A percentile compares a stretch with the other conserved stretches of the same genome.
Conservation (phyloP, 192 early-diverging fungal genomes). For the Pecoramyces ruminantium region DNA sequence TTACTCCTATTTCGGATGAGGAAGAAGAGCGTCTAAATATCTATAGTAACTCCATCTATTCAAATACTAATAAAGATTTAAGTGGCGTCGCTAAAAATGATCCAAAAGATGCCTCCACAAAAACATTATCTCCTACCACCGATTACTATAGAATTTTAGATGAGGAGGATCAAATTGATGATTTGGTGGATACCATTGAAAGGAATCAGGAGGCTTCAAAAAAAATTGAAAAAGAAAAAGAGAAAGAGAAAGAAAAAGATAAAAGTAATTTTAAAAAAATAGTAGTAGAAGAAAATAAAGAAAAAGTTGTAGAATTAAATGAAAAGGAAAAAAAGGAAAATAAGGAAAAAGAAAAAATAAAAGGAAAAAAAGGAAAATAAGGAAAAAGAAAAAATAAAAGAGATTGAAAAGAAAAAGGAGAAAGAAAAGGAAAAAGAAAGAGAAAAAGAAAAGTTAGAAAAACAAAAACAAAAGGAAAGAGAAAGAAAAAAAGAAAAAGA, state of each 20-base stretch:
- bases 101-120: not conserved
- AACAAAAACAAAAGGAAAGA: too few relatives aligned
- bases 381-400: not conserved
- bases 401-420: not conserved
- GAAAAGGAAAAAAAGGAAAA: not conserved
- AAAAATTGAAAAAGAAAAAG: not conserved
- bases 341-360: not conserved
- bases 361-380: not conserved
- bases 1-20: not conserved
- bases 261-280: not conserved
- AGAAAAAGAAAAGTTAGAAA: too few relatives aligned
- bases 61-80: not conserved
- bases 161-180: not conserved
- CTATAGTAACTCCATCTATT: not conserved
- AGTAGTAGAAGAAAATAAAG: too few relatives aligned
- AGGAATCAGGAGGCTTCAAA: not conserved
- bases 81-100: not conserved
- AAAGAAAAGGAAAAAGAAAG: too few relatives aligned
- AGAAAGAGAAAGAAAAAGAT: not conserved
- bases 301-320: not conserved
- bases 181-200: not conserved
- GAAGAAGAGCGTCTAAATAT: not conserved
- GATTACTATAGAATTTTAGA: not conserved
- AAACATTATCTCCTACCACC: not conserved
- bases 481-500: not conserved